Conservation (phyloP, 345 rosid genomes). For the Brassica carinata region DNA sequence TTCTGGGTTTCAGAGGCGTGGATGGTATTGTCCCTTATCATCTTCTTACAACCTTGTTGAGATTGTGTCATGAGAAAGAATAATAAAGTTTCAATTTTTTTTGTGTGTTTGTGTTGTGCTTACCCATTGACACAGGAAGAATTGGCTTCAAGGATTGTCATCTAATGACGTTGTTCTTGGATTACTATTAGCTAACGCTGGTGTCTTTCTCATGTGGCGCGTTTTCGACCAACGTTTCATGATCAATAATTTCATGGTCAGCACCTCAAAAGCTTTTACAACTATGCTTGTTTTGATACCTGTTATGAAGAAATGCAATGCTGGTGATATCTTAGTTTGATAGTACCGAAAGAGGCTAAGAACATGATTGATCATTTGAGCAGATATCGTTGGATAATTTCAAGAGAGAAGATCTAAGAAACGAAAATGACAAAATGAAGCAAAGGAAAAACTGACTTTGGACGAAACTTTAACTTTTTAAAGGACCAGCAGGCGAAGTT, state of each 20-base stretch:
- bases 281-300: neutral
- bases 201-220: conserved; percentile 74
- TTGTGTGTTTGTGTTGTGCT: neutral
- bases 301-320: neutral
- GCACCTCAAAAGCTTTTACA: conserved; percentile 32
- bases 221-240: conserved; percentile 60
- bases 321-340: neutral
- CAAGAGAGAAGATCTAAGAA: no score
- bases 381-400: conserved; percentile 89
- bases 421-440: no score
- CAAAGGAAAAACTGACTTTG: no score
- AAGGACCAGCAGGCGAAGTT: no score
- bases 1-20: conserved; percentile 35
- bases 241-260: conserved; percentile 79
- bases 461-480: no score
- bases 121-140: conserved; percentile 58
- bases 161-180: conserved; percentile 61
- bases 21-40: conserved; percentile 41
- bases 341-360: neutral
- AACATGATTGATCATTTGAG: conserved; percentile 26
- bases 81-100: neutral
- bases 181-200: conserved; percentile 64
- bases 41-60: neutral
- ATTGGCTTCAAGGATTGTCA: conserved; percentile 50
- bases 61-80: neutral